phyloP scores from a whole-genome alignment of 1,284 basidiomycete genomes.

The Melampsora americana region DNA sequence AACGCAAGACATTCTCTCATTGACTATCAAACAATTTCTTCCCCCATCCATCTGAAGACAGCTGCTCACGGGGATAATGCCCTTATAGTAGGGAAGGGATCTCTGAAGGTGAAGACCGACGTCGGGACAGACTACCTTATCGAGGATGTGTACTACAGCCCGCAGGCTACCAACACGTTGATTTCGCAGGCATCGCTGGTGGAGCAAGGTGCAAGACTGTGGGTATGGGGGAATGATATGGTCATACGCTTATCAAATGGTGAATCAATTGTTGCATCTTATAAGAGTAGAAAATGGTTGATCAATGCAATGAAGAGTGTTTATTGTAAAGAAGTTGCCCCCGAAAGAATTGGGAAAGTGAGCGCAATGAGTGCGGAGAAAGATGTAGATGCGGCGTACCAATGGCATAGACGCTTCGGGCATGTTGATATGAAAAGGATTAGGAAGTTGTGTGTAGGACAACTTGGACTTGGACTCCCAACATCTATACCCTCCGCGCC shows the following conservation, averaged over 20 bases:
- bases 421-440: conserved; percentile 12
- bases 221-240: background rate
- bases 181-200: background rate
- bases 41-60: background rate
- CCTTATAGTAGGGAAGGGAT: background rate
- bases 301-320: background rate
- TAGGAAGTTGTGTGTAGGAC: background rate
- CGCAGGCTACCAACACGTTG: background rate
- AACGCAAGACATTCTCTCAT: background rate
- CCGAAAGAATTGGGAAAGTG: background rate
- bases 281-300: background rate
- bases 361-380: background rate
- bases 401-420: background rate
- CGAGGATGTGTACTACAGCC: background rate
- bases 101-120: background rate
- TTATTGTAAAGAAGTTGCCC: background rate
- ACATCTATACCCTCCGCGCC: background rate
- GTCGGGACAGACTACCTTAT: background rate
- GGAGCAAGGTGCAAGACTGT: background rate
- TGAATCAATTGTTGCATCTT: background rate
- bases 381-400: background rate
- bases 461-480: background rate
- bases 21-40: background rate
- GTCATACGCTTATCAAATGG: background rate
- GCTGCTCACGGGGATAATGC: background rate